Base-by-base conservation (phyloP, 345 rosid genomes). In the Brassica nigra region DNA sequence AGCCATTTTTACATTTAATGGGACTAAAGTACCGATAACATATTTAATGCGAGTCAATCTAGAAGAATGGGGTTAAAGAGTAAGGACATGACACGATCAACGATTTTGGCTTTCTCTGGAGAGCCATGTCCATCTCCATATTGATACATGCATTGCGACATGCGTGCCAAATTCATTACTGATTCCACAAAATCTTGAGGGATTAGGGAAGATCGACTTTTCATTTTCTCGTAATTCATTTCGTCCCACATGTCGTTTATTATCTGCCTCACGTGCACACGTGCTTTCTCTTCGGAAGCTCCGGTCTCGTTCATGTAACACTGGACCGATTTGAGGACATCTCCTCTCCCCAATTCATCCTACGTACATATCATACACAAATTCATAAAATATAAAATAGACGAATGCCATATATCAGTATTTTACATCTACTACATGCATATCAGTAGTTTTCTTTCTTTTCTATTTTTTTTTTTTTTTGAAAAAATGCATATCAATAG, bases 271-370 rank as follows among this genome's bases (percentile, higher is more conserved):
- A 80, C 3, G 20, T 85, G 73, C 0, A 70, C 39, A 0, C 86
- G 71, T 0, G 90, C 84, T 33, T 59, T 64, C 31, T 78, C 83
- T 70, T 83, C 83, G 0, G 83, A 66, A 10, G 59, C 80, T 67
- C 83, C 85, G 0, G 33, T 81, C 44, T 86, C 87, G 2, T 65
- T 33, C 88, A 85, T 81, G 55, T 87, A 83, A 67, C 82, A 74
- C 3, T 79, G 66, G 16, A 74, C 16, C 14, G 79, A 80, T 69
- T 74, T 80, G 0, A 0, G 0, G 0, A 70, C 83, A 28, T 75
- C 79, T 29, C 83, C 83, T 75, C 82, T 61, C 9, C 6, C 68
- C 15, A 83, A 0, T 52, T 88, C 88, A 10, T 78, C 76, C 87
- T 86, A 28, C 10, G 5, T 49, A 52, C 6, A 23, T 12, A 20